Base-by-base conservation (phyloP, 192 early-diverging fungal genomes). In the Coemansia sp. region DNA sequence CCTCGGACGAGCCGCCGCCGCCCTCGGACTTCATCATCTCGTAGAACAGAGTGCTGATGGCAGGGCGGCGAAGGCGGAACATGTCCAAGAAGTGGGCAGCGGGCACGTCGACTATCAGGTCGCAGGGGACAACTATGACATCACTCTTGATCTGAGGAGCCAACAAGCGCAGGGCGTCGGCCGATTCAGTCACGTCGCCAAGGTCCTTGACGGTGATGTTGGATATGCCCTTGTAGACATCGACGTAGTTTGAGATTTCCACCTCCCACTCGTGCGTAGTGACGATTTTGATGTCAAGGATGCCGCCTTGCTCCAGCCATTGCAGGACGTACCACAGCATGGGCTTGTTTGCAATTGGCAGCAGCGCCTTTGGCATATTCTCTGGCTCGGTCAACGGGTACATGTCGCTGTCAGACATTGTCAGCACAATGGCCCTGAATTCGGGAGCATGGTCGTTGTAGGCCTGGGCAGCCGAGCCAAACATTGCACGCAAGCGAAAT, bases 281-380 rank as follows among this genome's bases (percentile, higher is more conserved):
- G 32, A 97, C 83, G 38, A 94, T 86, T 52, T 89, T 87, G 57
- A 94, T 91, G 84, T 76, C 62, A 48, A 69, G 58, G 41, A 95
- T 85, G 53, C 87, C 87, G 12, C 94, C 91, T 36, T 82, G 79
- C 67, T 97, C 94, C 3, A 99, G 83, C 95, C 97, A 98, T 56
- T 95, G 86, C 40, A 99, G 80, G 19, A 88, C 87, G 67, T 99
- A 95, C 65, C 88, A 87, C 62, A 99, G 86, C 87, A 98, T 93
- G 52, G 97, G 97, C 68, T 90, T 89, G 69, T 96, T 96, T 1
- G 90, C 95, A 35, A 98, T 80, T 3, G 97, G 97, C 33, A 99
- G 82, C 39, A 96, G 83, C 3, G 95, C 95, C 73, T 99, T 98
- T 43, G 97, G 94, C 63, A 90, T 70, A 69, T 86, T 91, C 41